Conservation (phyloP, 2,329 filamentous ascomycete genomes). For the Aspergillus glaucus region DNA sequence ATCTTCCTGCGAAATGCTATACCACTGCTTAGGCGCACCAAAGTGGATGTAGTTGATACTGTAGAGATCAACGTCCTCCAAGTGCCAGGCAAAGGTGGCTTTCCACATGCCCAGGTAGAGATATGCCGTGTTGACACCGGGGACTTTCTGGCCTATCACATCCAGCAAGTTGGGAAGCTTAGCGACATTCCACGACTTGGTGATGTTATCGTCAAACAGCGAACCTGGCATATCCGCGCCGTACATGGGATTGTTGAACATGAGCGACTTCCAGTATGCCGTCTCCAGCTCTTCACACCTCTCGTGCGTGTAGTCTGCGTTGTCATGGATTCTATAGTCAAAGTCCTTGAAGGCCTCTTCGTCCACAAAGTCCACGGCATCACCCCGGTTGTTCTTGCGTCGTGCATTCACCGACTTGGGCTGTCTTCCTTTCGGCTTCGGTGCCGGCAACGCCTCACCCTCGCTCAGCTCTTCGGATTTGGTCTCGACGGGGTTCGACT, state of each 20-base stretch:
- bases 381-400: conserved; percentile 76
- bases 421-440: conserved; percentile 49
- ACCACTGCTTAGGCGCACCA: conserved; percentile 98
- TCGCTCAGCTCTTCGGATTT: conserved; percentile 51
- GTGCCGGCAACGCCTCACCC: conserved; percentile 35
- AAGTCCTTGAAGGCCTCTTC: conserved; percentile 87
- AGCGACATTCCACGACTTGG: conserved; percentile 85
- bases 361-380: conserved; percentile 72
- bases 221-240: conserved; percentile 95
- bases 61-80: conserved; percentile 97
- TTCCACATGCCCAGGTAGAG: conserved; percentile 99
- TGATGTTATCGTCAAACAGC: conserved; percentile 73
- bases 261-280: conserved; percentile 94
- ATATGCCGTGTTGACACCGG: conserved; percentile 96
- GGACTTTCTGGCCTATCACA: conserved; percentile 88
- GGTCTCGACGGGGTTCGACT: conserved; percentile 46
- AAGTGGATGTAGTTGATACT: conserved; percentile 99
- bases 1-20: conserved; percentile 95
- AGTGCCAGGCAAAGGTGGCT: conserved; percentile 96
- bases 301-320: conserved; percentile 83
- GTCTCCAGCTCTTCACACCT: conserved; percentile 91
- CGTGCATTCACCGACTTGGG: conserved; percentile 74
- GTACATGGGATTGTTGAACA: conserved; percentile 90
- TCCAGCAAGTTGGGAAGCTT: conserved; percentile 91
- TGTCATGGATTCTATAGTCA: conserved; percentile 76